Evolutionary conservation across 495 filamentous ascomycete genomes (phyloP), one percentile per base, ranked within the genome.

Genomic region (Delitschia confertaspora): DNA sequence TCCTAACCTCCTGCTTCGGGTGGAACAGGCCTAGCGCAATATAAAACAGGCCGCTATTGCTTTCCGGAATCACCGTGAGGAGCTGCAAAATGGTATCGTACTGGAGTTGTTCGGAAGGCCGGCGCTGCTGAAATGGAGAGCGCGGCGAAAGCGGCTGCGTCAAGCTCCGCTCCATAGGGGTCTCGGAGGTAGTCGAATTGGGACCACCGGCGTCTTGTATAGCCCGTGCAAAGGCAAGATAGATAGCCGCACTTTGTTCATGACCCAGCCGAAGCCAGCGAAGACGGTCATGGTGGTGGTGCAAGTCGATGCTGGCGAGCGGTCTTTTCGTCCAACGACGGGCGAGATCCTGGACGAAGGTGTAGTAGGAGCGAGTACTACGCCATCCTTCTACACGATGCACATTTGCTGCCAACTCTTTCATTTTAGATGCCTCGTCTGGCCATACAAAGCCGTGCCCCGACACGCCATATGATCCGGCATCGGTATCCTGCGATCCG

Each of bases 381-480:
- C 93, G 73, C 91, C 91, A 99, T 27, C 88, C 91, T 60, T 96
- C 93, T 32, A 99, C 93, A 30, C 91, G 70, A 41, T 81, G 82
- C 23, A 93, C 85, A 21, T 89, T 93, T 1, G 85, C 89, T 5
- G 83, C 79, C 18, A 99, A 71, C 64, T 96, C 93, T 36, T 77
- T 78, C 51, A 81, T 75, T 60, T 83, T 86, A n/a, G 79, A 69
- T 7, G 64, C 61, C 34, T 94, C 85, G 59, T 93, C 84, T 5
- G 76, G 63, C 93, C 93, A 99, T 5, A 99, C 88, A 57, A 93
- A 95, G 22, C 91, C 91, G 61, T 99, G 91, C 2, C 91, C 87
- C 18, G 71, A 67, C 9, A 84, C 66, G 25, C 70, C 72, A 14
- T 77, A 73, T 25, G 82, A 79, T 33, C 79, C 76, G 36, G 75